Evolutionary conservation across 202 grass and related monocot species (phyloP).

Genomic region (Setaria italica): DNA sequence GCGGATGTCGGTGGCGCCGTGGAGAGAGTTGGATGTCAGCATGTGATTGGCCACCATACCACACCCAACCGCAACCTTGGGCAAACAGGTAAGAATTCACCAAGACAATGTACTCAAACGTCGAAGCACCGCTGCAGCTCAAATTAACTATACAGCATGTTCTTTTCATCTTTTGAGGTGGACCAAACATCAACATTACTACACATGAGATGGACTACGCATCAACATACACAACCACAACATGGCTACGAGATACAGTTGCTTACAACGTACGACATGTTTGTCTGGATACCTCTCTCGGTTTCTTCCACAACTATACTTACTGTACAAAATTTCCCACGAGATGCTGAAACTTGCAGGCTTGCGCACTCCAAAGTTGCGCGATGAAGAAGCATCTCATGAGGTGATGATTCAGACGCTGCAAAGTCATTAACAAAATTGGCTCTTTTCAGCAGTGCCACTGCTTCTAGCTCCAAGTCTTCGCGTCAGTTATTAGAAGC

Average conservation of each 20-base stretch:
- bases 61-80: too few species aligned
- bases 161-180: not conserved
- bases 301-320: not conserved
- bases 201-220: not conserved
- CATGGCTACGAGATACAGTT: not conserved
- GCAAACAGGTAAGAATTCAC: not conserved
- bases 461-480: not conserved
- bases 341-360: constrained; percentile 13
- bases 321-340: not conserved
- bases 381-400: not conserved
- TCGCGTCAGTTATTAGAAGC: not conserved
- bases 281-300: not conserved
- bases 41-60: too few species aligned
- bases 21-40: too few species aligned
- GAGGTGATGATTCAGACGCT: not conserved
- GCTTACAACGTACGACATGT: too few species aligned
- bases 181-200: not conserved
- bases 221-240: constrained; percentile 12
- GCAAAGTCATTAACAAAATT: not conserved
- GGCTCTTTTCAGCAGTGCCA: not conserved
- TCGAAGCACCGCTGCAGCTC: not conserved
- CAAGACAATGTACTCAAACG: not conserved
- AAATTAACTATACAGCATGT: not conserved
- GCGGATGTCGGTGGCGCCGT: too few species aligned
- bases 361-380: not conserved